These are phyloP conservation scores for Penstemon davidsonii DNA, from an alignment of 257 asterid species.

Conservation along the genomic window DNA sequence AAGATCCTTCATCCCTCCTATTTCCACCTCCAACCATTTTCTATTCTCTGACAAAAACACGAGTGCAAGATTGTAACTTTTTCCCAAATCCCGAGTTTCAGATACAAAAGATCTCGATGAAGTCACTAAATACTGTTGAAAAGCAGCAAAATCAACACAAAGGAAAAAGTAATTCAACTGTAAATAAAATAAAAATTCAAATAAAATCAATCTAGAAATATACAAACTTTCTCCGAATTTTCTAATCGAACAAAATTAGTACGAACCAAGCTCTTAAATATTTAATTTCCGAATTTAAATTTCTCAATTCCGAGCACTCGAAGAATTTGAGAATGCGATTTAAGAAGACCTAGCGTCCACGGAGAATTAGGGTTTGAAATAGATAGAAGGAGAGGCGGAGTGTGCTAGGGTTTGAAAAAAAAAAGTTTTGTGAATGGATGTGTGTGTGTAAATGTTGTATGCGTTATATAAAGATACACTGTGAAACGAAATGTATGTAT, in stretches of 20 bases:
- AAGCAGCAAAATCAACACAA: not conserved
- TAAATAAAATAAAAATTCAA: constrained; percentile 6
- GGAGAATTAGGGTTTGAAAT: constrained; percentile 33
- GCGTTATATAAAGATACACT: constrained; percentile 15
- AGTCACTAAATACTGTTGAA: not conserved
- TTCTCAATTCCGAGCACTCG: constrained; percentile 12
- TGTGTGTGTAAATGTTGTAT: not conserved
- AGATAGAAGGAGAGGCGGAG: constrained; percentile 21
- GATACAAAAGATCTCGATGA: not conserved
- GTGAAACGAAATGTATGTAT: not conserved
- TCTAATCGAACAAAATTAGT: constrained; percentile 6
- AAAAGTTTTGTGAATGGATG: constrained; percentile 1
- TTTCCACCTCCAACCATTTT: constrained; percentile 73
- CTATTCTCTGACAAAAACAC: constrained; percentile 11
- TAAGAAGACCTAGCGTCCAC: not conserved
- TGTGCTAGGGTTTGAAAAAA: constrained; percentile 23
- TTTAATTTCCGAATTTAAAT: not conserved
- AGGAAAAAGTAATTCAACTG: constrained; percentile 2
- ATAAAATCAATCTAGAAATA: not conserved
- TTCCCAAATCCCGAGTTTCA: constrained; percentile 8
- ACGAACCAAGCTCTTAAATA: not conserved
- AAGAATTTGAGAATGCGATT: constrained; percentile 21
- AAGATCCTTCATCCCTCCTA: constrained; percentile 65
- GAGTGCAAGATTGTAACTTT: not conserved
- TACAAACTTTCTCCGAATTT: not conserved